Evolutionary conservation across 768 basidiomycete genomes (phyloP), one percentile per base, ranked within the genome.

Genomic region (Phaffia tasmanica): DNA sequence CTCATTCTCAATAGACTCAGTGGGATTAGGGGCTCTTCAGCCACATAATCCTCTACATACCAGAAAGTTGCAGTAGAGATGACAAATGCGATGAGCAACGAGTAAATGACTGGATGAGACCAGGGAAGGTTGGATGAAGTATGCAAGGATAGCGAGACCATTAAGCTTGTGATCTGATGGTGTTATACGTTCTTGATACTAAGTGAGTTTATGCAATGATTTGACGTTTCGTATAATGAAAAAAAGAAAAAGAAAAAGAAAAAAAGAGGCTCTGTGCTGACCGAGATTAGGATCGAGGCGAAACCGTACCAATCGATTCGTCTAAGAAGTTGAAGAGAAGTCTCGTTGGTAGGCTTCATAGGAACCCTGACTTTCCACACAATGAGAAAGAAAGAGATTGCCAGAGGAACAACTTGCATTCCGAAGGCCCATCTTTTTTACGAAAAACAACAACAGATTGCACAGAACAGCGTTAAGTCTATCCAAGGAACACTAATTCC

Each of bases 271-370:
- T 14, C 23, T 4, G 46, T 8, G 71, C 73, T 59, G 55, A 73
- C 73, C 48, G 71, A 65, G n/a, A 72, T 57, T 46, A 75, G 55
- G 49, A 75, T 63, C 42, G 64, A 47, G n/a, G 65, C 19, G 30
- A 67, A 67, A 2, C 74, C 74, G 1, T 62, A 42, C 74, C 74
- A 75, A 59, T 75, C 74, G 35, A 75, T 73, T 35, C 69, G 23
- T 58, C 68, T 70, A 21, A 74, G 47, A 60, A 71, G 72, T 46
- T 71, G 67, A 70, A 69, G 71, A 46, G 61, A 67, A 1, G 69
- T 65, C 35, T 56, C 29, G 25, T 67, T 62, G 16, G 51, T 64
- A 27, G 62, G 54, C 46, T 71, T 62, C 1, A 27, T 57, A 5
- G 70, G 71, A 3, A 75, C 71, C 62, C 73, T 68, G 2, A 74